These are phyloP conservation scores for Aspergillus neotritici DNA, from an alignment of 2,329 filamentous ascomycete genomes.

Conservation along the genomic window DNA sequence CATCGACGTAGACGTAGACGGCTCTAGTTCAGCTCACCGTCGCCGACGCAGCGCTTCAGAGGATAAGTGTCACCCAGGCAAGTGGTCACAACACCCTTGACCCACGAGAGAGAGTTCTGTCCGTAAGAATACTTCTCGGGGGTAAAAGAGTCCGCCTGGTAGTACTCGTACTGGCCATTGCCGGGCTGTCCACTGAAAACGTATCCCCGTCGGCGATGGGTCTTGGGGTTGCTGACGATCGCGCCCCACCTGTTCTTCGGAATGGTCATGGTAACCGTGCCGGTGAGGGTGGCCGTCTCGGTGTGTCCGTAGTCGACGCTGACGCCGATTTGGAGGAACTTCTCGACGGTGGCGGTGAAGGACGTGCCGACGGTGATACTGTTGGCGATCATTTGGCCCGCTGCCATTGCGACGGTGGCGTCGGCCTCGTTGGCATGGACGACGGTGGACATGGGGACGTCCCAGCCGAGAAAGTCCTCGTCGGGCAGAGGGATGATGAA, in stretches of 20 bases:
- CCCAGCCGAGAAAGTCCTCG: conserved; percentile 15
- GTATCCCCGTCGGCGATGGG: conserved; percentile 12
- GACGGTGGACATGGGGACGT: conserved; percentile 15
- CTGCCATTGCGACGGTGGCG: conserved; percentile 10
- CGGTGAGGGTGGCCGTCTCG: conserved; percentile 9
- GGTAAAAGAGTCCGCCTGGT: conserved; percentile 13
- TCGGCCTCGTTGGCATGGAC: conserved; percentile 12
- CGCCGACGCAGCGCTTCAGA: conserved; percentile 9
- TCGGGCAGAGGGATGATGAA: conserved; percentile 14
- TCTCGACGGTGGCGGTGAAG: conserved; percentile 4
- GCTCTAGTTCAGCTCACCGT: conserved; percentile 11
- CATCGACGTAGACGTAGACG: too few species aligned
- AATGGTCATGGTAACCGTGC: conserved; percentile 16
- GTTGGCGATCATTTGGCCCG: conserved; percentile 13
- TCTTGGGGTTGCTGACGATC: conserved; percentile 15
- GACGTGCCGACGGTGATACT: conserved; percentile 8
- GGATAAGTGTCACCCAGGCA: conserved; percentile 14
- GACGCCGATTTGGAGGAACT: conserved; percentile 6
- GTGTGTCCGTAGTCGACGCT: conserved; percentile 8
- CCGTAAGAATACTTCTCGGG: conserved; percentile 5
- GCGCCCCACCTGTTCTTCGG: conserved; percentile 14
- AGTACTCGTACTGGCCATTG: conserved; percentile 9
- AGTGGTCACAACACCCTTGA: conserved; percentile 15
- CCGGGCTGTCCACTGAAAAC: conserved; percentile 14
- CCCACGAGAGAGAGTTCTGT: conserved; percentile 9